Evolutionary conservation across 345 rosid species (phyloP).

Genomic region (Camelina neglecta): DNA sequence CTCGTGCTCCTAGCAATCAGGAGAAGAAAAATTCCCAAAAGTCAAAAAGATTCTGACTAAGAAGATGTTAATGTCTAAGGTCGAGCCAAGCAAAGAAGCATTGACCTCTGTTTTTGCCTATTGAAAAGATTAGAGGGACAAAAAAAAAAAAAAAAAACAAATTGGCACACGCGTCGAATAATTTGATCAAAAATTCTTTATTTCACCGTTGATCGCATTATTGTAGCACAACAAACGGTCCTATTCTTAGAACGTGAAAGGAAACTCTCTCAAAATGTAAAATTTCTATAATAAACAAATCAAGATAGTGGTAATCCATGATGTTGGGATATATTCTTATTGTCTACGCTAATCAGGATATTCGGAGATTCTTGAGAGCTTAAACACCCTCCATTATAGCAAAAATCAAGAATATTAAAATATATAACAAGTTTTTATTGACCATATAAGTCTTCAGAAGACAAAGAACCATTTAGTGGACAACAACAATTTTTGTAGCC

Average conservation of each 20-base stretch:
- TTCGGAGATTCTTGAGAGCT: constrained; percentile 34
- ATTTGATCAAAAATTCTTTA: constrained; percentile 8
- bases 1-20: constrained; percentile 20
- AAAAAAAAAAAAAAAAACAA: neutral
- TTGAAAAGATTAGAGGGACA: constrained; percentile 38
- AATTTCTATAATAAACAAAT: constrained; percentile 26
- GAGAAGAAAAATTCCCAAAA: constrained; percentile 21
- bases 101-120: constrained; percentile 42
- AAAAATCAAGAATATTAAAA: constrained; percentile 2
- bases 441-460: constrained; percentile 31
- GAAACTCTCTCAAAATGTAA: constrained; percentile 6
- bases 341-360: constrained; percentile 27
- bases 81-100: constrained; percentile 20
- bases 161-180: constrained; percentile 36
- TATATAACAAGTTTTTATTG: neutral
- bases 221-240: constrained; percentile 12
- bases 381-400: constrained; percentile 22
- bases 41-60: constrained; percentile 39
- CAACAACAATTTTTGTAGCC: constrained; percentile 21
- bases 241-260: constrained; percentile 42
- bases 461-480: constrained; percentile 40
- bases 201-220: constrained; percentile 14
- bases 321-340: constrained; percentile 10
- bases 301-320: constrained; percentile 44
- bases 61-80: constrained; percentile 20